phyloP scores from a whole-genome alignment of 1,284 basidiomycete species.

The Cutaneotrichosporon sp. region DNA sequence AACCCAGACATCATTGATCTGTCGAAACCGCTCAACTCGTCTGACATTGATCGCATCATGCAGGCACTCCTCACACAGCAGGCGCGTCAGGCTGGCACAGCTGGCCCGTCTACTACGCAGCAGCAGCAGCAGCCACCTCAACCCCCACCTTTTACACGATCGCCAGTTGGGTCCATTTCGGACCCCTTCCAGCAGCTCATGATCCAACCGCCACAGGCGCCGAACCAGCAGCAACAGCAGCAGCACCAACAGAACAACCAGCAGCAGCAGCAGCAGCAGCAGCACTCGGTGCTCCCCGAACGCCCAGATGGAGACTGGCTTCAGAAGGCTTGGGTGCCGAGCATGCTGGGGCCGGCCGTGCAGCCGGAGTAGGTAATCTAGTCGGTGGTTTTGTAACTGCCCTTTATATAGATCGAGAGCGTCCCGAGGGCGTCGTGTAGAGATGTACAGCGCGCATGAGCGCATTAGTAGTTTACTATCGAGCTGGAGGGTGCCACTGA shows the following conservation, averaged over 20 bases:
- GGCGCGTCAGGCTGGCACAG: constrained; percentile 3
- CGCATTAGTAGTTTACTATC: not conserved
- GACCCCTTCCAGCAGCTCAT: constrained; percentile 14
- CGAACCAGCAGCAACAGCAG: not conserved
- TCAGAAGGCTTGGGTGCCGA: constrained; percentile 5
- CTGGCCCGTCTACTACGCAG: not conserved
- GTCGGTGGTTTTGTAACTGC: not conserved
- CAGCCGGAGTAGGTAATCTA: not conserved
- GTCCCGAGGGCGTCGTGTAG: not conserved
- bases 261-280: not conserved
- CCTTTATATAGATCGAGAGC: no score
- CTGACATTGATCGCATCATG: constrained; percentile 38
- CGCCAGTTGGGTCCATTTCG: not conserved
- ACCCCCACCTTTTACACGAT: not conserved
- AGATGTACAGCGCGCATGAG: not conserved
- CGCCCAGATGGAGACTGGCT: constrained; percentile 8
- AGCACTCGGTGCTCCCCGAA: not conserved
- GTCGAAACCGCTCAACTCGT: constrained; percentile 42
- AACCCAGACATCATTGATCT: constrained; percentile 41
- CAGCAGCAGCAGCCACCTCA: not conserved
- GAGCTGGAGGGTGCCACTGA: not conserved
- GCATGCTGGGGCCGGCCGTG: constrained; percentile 1
- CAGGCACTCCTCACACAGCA: constrained; percentile 35
- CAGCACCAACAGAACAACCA: not conserved
- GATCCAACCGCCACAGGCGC: not conserved